These are phyloP conservation scores for Senecio squalidus DNA, from an alignment of 140 eudicot species.

Conservation along the genomic window DNA sequence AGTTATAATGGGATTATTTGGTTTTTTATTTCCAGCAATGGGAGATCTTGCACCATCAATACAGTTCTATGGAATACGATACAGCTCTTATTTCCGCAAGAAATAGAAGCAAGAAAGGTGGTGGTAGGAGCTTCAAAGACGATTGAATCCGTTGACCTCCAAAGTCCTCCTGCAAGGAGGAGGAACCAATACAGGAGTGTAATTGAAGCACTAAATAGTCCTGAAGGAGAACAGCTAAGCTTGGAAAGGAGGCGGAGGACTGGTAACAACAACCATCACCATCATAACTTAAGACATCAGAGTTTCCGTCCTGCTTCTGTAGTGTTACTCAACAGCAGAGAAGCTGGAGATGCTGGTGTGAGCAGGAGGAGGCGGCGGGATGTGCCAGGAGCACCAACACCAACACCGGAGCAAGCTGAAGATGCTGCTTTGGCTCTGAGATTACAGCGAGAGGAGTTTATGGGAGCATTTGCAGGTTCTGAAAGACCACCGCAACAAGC, in stretches of 20 bases:
- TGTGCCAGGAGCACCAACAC: neutral
- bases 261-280: conserved; percentile 5
- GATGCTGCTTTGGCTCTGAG: conserved; percentile 87
- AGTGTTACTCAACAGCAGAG: conserved; percentile 30
- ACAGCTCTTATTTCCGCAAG: conserved; percentile 72
- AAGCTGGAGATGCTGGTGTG: conserved; percentile 26
- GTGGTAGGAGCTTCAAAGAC: conserved; percentile 29
- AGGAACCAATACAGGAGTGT: conserved; percentile 32
- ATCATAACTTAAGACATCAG: conserved; percentile 22
- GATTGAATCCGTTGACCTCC: conserved; percentile 6
- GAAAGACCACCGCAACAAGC: neutral
- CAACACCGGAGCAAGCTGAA: conserved; percentile 45
- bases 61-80: conserved; percentile 97
- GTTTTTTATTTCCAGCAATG: conserved; percentile 52
- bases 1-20: conserved; percentile 7
- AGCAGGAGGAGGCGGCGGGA: conserved; percentile 34
- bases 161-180: conserved; percentile 37
- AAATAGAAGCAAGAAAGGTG: conserved; percentile 66
- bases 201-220: conserved; percentile 40
- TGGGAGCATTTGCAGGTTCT: conserved; percentile 59
- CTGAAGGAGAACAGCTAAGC: conserved; percentile 37
- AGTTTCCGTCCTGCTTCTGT: conserved; percentile 36
- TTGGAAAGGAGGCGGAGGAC: conserved; percentile 39
- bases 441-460: conserved; percentile 78
- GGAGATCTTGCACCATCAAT: conserved; percentile 71